Percentiles rank a stretch among this genome's conserved stretches.
Evolutionary conservation across 441 rosid species (phyloP).

Genomic region (Heliophila coronopifolia): DNA sequence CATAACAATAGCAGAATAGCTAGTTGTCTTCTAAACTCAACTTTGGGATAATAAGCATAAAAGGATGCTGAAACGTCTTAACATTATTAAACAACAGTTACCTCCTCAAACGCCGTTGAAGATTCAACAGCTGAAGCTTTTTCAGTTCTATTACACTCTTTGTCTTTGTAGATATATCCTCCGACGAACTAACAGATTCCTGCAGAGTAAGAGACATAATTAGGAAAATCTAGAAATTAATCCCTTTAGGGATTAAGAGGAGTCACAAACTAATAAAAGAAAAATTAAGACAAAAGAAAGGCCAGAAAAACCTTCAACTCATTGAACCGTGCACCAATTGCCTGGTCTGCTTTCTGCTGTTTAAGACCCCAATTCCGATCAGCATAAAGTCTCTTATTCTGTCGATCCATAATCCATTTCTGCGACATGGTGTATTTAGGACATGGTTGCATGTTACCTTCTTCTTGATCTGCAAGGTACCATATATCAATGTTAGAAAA

Average conservation of each 20-base stretch:
- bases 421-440: slow-evolving; percentile 81
- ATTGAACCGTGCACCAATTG: slow-evolving; percentile 51
- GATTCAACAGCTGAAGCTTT: slow-evolving; percentile 76
- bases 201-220: slow-evolving; percentile 27
- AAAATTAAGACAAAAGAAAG: background rate
- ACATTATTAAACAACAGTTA: slow-evolving; percentile 32
- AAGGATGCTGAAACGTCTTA: background rate
- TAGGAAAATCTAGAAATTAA: too few species aligned
- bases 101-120: slow-evolving; percentile 82
- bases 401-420: slow-evolving; percentile 76
- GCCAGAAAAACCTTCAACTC: slow-evolving; percentile 56
- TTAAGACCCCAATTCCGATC: slow-evolving; percentile 60
- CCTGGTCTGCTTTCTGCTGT: slow-evolving; percentile 61
- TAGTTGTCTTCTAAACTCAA: background rate
- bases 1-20: background rate
- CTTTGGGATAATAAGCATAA: background rate
- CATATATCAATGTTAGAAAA: slow-evolving; percentile 20
- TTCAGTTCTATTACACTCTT: slow-evolving; percentile 92
- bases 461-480: slow-evolving; percentile 46
- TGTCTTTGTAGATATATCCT: slow-evolving; percentile 83
- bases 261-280: background rate
- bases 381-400: slow-evolving; percentile 44
- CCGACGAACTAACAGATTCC: slow-evolving; percentile 81
- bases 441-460: slow-evolving; percentile 43
- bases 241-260: background rate